Percentiles rank a stretch among this genome's conserved stretches.
Evolutionary conservation across 2,329 filamentous ascomycete genomes (phyloP).

Genomic region (Verticillium zaregamsianum): DNA sequence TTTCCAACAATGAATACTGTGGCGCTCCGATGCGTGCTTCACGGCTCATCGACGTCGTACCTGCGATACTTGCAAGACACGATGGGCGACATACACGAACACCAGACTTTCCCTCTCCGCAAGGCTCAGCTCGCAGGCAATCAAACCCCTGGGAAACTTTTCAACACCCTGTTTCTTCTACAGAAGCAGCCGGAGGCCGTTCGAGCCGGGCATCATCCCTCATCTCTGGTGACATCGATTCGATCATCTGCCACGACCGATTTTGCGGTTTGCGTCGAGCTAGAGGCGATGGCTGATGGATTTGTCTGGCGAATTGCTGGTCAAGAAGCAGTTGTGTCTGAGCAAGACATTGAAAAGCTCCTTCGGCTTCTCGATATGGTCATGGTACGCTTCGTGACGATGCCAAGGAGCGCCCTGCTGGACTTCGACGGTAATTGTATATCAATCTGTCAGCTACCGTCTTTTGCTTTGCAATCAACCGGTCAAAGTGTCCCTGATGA

Average conservation of each 20-base stretch:
- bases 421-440: slow-evolving; percentile 45
- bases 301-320: slow-evolving; percentile 72
- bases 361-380: slow-evolving; percentile 56
- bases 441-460: slow-evolving; percentile 62
- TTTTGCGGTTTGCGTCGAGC: slow-evolving; percentile 78
- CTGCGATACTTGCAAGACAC: slow-evolving; percentile 70
- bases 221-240: slow-evolving; percentile 56
- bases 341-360: slow-evolving; percentile 41
- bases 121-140: slow-evolving; percentile 50
- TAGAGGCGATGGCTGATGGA: slow-evolving; percentile 53
- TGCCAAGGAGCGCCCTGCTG: slow-evolving; percentile 47
- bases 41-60: slow-evolving; percentile 62
- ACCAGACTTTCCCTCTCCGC: slow-evolving; percentile 74
- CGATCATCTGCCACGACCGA: slow-evolving; percentile 66
- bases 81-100: slow-evolving; percentile 60
- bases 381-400: slow-evolving; percentile 50
- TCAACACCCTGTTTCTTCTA: slow-evolving; percentile 54
- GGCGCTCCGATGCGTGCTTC: slow-evolving; percentile 66
- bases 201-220: neutral
- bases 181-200: slow-evolving; percentile 31
- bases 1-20: slow-evolving; percentile 96
- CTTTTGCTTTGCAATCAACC: slow-evolving; percentile 24
- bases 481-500: neutral
- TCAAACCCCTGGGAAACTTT: slow-evolving; percentile 34
- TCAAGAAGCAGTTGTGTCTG: slow-evolving; percentile 50